Conservation (phyloP, 2,329 filamentous ascomycete genomes). For the Dothideomycetes sp. region DNA sequence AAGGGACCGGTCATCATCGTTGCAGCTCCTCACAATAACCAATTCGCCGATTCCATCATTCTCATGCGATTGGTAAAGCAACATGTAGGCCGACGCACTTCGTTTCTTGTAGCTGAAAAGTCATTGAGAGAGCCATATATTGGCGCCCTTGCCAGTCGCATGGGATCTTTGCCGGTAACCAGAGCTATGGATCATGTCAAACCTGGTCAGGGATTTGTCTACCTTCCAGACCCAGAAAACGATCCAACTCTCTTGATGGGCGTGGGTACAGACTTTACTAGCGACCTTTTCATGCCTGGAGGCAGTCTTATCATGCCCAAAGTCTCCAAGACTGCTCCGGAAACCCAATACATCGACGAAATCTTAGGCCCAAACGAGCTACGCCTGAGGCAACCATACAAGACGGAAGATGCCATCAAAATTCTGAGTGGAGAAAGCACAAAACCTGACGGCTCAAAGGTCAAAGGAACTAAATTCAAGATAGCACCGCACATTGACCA, state of each 20-base stretch:
- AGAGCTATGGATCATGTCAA: constrained; percentile 84
- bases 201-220: constrained; percentile 68
- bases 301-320: constrained; percentile 83
- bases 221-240: constrained; percentile 77
- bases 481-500: constrained; percentile 89
- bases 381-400: constrained; percentile 78
- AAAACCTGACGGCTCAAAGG: constrained; percentile 59
- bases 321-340: constrained; percentile 57
- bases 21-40: constrained; percentile 92
- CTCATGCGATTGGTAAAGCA: constrained; percentile 82
- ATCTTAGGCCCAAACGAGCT: constrained; percentile 74
- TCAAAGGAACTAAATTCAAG: constrained; percentile 73
- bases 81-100: constrained; percentile 80
- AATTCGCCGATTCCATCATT: constrained; percentile 93
- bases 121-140: constrained; percentile 87
- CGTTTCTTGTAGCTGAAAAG: constrained; percentile 92
- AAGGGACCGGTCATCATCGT: constrained; percentile 88
- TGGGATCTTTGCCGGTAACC: constrained; percentile 86
- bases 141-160: constrained; percentile 72
- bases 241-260: constrained; percentile 75
- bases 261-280: constrained; percentile 68
- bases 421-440: constrained; percentile 63
- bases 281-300: constrained; percentile 61
- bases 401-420: constrained; percentile 60
- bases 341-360: constrained; percentile 77